These are phyloP conservation scores for Aspergillus sergii DNA, from an alignment of 2,329 filamentous ascomycete species.

Conservation along the genomic window DNA sequence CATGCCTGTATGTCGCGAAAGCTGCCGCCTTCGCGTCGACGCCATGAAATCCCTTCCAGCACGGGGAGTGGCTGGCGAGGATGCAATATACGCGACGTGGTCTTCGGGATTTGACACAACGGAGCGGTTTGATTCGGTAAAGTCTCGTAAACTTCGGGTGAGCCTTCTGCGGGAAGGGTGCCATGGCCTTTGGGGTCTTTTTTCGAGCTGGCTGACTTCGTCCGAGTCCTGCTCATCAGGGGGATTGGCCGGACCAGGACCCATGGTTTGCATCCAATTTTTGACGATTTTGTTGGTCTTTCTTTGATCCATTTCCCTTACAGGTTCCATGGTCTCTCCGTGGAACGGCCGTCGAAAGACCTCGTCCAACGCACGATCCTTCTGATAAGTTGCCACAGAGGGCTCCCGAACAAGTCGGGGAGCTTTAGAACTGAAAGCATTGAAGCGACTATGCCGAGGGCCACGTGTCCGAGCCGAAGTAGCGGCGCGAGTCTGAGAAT, in stretches of 20 bases:
- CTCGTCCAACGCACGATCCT: conserved; percentile 86
- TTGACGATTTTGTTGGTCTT: conserved; percentile 80
- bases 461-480: conserved; percentile 59
- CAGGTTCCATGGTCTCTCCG: conserved; percentile 63
- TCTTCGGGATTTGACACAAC: conserved; percentile 61
- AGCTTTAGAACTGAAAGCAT: conserved; percentile 72
- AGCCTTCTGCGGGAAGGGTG: conserved; percentile 47
- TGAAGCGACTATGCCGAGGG: conserved; percentile 58
- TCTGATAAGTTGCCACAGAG: conserved; percentile 84
- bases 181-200: conserved; percentile 52
- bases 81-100: conserved; percentile 33
- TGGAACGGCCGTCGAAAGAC: conserved; percentile 76
- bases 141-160: conserved; percentile 42
- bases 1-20: conserved; percentile 70
- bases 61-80: conserved; percentile 41
- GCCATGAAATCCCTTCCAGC: conserved; percentile 29
- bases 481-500: conserved; percentile 61
- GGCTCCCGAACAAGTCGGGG: conserved; percentile 71
- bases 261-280: conserved; percentile 81
- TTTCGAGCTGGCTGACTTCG: conserved; percentile 61
- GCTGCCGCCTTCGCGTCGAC: conserved; percentile 42
- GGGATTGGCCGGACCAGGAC: conserved; percentile 56
- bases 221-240: conserved; percentile 64
- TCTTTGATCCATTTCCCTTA: conserved; percentile 61
- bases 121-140: conserved; percentile 56